A percentile compares a stretch with the other conserved stretches of the same genome.
These are phyloP conservation scores for Trypanosoma mega DNA, from an alignment of 208 protist species.

Conservation along the genomic window DNA sequence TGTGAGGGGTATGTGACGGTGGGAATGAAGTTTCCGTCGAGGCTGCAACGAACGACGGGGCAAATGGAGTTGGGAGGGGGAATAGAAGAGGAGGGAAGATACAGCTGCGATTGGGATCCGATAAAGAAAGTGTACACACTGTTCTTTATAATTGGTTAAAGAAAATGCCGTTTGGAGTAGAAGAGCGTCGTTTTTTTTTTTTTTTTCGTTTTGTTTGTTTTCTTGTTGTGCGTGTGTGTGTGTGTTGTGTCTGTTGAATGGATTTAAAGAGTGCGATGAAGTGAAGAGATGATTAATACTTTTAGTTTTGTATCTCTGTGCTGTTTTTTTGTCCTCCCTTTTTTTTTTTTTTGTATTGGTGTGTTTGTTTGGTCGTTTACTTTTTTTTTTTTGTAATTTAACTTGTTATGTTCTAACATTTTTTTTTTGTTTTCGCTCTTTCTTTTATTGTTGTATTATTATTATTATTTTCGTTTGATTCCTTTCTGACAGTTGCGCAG, in stretches of 20 bases:
- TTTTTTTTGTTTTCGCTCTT: no score
- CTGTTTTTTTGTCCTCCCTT: no score
- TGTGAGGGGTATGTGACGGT: slow-evolving; percentile 85
- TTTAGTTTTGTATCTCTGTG: no score
- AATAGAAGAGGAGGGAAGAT: slow-evolving; percentile 35
- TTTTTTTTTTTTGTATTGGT: no score
- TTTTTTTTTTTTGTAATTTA: no score
- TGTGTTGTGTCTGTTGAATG: neutral
- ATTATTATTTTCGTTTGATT: no score
- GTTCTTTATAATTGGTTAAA: slow-evolving; percentile 74
- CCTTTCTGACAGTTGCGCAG: no score
- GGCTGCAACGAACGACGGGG: slow-evolving; percentile 23
- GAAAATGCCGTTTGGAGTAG: neutral
- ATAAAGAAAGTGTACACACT: slow-evolving; percentile 64
- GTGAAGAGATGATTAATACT: no score
- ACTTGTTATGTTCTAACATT: no score
- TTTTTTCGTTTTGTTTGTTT: slow-evolving; percentile 13
- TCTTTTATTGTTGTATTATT: no score
- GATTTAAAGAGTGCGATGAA: no score
- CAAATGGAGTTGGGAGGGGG: neutral
- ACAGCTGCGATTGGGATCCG: slow-evolving; percentile 66
- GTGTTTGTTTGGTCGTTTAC: no score
- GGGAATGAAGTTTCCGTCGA: slow-evolving; percentile 73
- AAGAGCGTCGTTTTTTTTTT: slow-evolving; percentile 1
- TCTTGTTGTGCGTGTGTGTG: slow-evolving; percentile 6